These are phyloP conservation scores for Ophiostoma sp. DNA, from an alignment of 2,329 filamentous ascomycete species.

Conservation along the genomic window DNA sequence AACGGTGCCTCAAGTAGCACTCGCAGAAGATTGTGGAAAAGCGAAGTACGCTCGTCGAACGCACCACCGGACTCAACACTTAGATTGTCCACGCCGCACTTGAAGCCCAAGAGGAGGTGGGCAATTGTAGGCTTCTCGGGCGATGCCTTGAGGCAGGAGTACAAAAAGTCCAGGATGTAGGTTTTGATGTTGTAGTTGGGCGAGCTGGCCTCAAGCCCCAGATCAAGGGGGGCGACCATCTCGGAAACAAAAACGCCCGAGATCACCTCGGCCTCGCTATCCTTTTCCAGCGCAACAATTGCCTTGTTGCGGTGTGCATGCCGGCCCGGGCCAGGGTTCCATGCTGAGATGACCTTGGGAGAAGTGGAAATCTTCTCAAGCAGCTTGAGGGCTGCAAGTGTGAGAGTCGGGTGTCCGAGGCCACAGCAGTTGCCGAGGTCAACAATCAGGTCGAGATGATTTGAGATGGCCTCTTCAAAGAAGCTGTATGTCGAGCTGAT, in stretches of 20 bases:
- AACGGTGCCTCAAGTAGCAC: constrained; percentile 67
- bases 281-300: constrained; percentile 78
- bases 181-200: constrained; percentile 76
- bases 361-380: constrained; percentile 84
- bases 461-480: constrained; percentile 86
- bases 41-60: constrained; percentile 65
- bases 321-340: constrained; percentile 56
- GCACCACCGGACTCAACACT: constrained; percentile 62
- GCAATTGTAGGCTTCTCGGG: constrained; percentile 79
- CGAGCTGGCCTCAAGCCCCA: constrained; percentile 63
- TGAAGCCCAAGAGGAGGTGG: constrained; percentile 84
- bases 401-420: constrained; percentile 73
- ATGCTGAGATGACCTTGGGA: constrained; percentile 68
- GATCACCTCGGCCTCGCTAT: constrained; percentile 75
- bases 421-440: constrained; percentile 83
- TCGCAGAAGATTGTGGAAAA: constrained; percentile 77
- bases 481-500: constrained; percentile 74
- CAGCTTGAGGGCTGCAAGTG: constrained; percentile 72
- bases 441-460: constrained; percentile 70
- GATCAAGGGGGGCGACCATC: constrained; percentile 63
- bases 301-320: constrained; percentile 71
- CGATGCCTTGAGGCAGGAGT: constrained; percentile 69
- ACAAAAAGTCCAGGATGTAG: constrained; percentile 79
- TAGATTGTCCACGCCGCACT: constrained; percentile 65
- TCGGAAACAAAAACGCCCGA: constrained; percentile 65